Conservation (phyloP, 2,329 filamentous ascomycete genomes). For the Monosporascus sp. region DNA sequence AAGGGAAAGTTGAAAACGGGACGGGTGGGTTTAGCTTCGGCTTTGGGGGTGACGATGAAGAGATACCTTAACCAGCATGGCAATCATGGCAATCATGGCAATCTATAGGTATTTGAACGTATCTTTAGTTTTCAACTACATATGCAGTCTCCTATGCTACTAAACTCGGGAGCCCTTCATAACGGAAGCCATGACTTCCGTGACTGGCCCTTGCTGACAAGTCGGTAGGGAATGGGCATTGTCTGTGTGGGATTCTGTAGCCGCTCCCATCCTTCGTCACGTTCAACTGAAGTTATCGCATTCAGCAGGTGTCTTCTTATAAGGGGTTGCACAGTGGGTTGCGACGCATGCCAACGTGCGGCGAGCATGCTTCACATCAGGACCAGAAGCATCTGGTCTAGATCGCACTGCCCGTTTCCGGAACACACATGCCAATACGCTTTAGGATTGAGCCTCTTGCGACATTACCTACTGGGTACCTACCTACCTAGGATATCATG, state of each 20-base stretch:
- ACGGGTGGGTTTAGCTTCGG: constrained; percentile 47
- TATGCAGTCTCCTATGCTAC: no score
- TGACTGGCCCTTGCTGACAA: no score
- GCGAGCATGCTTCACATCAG: not conserved
- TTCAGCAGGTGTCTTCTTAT: not conserved
- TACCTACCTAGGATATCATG: no score
- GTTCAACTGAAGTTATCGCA: not conserved
- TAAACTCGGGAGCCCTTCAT: no score
- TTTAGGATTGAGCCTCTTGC: no score
- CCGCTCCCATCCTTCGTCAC: not conserved
- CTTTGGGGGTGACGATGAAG: constrained; percentile 42
- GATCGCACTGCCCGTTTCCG: not conserved
- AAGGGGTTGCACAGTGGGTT: not conserved
- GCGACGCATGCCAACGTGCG: not conserved
- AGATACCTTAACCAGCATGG: constrained; percentile 31
- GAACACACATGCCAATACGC: not conserved
- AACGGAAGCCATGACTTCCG: no score
- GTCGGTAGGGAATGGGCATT: no score
- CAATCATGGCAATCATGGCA: not conserved
- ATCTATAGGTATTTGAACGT: not conserved
- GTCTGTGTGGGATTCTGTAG: not conserved
- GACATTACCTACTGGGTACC: no score
- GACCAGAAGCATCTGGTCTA: not conserved
- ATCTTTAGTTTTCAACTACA: not conserved
- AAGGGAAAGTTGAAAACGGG: constrained; percentile 30